These are phyloP conservation scores for Trametes sanguinea DNA, from an alignment of 768 basidiomycete genomes.

Conservation along the genomic window DNA sequence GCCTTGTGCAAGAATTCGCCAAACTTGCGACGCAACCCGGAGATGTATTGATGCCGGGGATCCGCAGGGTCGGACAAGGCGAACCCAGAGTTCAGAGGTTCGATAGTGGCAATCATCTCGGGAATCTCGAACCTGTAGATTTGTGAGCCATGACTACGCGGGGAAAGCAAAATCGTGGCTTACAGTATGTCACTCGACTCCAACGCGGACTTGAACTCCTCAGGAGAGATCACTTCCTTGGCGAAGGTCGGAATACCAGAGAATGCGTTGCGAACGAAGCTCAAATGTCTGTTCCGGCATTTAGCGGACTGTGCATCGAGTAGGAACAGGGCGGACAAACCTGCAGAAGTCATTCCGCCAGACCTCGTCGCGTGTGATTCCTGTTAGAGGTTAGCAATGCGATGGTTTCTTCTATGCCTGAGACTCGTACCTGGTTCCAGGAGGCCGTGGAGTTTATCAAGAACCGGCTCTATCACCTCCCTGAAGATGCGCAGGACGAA, in stretches of 20 bases:
- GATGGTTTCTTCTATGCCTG: conserved; percentile 21
- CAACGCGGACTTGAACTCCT: conserved; percentile 47
- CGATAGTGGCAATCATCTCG: conserved; percentile 72
- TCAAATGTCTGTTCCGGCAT: conserved; percentile 52
- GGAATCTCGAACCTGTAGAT: conserved; percentile 63
- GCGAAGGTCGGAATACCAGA: conserved; percentile 70
- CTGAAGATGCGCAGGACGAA: conserved; percentile 72
- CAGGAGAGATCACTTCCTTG: conserved; percentile 51
- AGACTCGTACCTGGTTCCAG: conserved; percentile 47
- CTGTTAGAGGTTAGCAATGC: conserved; percentile 31
- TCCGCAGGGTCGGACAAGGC: conserved; percentile 66
- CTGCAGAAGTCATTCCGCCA: conserved; percentile 91
- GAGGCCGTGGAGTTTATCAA: conserved; percentile 56
- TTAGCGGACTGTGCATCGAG: not conserved
- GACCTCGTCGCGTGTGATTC: conserved; percentile 50
- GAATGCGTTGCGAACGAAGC: conserved; percentile 74
- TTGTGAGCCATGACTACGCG: not conserved
- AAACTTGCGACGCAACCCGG: conserved; percentile 57
- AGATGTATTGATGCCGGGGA: conserved; percentile 63
- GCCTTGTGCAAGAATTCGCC: conserved; percentile 72
- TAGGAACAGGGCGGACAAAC: conserved; percentile 36
- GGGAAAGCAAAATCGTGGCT: conserved; percentile 22
- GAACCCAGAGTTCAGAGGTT: conserved; percentile 66
- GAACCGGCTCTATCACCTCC: conserved; percentile 64
- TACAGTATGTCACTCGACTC: conserved; percentile 71